phyloP scores from a whole-genome alignment of 2,329 filamentous ascomycete species.

The Aureobasidium sp. region DNA sequence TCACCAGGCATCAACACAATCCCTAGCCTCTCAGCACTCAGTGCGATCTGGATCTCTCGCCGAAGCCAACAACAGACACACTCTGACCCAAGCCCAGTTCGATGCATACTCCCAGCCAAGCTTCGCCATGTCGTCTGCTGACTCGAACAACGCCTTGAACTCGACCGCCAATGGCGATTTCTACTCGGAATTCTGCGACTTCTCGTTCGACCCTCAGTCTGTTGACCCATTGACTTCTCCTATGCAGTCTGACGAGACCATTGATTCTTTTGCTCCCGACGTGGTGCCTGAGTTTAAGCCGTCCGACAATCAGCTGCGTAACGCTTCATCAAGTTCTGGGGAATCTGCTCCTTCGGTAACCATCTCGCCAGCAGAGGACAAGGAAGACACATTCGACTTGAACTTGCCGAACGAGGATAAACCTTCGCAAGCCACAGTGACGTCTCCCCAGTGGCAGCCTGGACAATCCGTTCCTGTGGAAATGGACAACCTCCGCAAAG shows the following conservation, averaged over 20 bases:
- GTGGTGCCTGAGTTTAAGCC: background rate
- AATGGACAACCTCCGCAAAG: slow-evolving; percentile 25
- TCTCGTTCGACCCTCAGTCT: slow-evolving; percentile 1
- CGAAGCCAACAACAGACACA: slow-evolving; percentile 28
- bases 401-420: background rate
- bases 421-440: slow-evolving; percentile 15
- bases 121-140: background rate
- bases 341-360: slow-evolving; percentile 6
- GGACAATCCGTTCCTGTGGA: slow-evolving; percentile 32
- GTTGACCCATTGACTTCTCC: slow-evolving; percentile 9
- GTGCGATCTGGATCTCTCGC: background rate
- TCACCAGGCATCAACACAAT: slow-evolving; percentile 7
- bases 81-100: slow-evolving; percentile 32
- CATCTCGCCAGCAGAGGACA: slow-evolving; percentile 10
- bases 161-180: slow-evolving; percentile 9
- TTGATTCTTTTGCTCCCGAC: slow-evolving; percentile 6
- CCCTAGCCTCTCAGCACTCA: slow-evolving; percentile 5
- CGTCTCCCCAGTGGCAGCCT: slow-evolving; percentile 29
- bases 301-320: background rate
- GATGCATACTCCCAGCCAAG: slow-evolving; percentile 27
- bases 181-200: slow-evolving; percentile 15
- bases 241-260: background rate
- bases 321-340: slow-evolving; percentile 6
- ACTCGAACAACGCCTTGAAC: background rate
- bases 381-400: slow-evolving; percentile 3